These are phyloP conservation scores for Plasmodium coatneyi DNA, from an alignment of 169 alveolate genomes.

Conservation along the genomic window DNA sequence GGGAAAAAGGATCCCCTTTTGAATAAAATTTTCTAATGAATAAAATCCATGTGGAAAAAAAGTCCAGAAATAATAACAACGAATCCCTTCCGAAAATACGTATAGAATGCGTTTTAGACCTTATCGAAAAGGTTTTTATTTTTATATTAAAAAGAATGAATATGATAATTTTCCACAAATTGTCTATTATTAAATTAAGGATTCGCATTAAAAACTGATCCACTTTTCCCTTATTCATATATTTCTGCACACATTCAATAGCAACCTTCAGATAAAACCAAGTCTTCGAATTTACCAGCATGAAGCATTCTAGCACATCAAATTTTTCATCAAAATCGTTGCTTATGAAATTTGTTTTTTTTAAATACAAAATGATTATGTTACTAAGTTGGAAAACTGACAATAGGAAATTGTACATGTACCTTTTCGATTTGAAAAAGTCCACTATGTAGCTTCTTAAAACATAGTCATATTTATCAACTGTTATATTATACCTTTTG, in stretches of 20 bases:
- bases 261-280: slow-evolving; percentile 54
- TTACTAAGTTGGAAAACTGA: slow-evolving; percentile 43
- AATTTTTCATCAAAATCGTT: slow-evolving; percentile 7
- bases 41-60: slow-evolving; percentile 60
- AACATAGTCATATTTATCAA: slow-evolving; percentile 63
- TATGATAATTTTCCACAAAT: slow-evolving; percentile 58
- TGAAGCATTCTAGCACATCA: slow-evolving; percentile 43
- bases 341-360: slow-evolving; percentile 31
- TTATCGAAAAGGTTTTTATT: slow-evolving; percentile 38
- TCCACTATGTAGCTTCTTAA: slow-evolving; percentile 55
- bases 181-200: slow-evolving; percentile 61
- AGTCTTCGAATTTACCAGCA: slow-evolving; percentile 45
- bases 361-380: slow-evolving; percentile 63
- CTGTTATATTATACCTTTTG: slow-evolving; percentile 34
- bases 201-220: not conserved
- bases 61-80: slow-evolving; percentile 29
- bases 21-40: slow-evolving; percentile 19
- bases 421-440: slow-evolving; percentile 36
- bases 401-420: slow-evolving; percentile 2
- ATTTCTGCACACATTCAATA: slow-evolving; percentile 34
- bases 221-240: slow-evolving; percentile 5
- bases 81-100: slow-evolving; percentile 34
- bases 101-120: slow-evolving; percentile 13
- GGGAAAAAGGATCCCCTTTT: not conserved
- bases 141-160: slow-evolving; percentile 40